These are phyloP conservation scores for Priceomyces haplophilus DNA, from an alignment of 805 yeast species.

Conservation along the genomic window DNA sequence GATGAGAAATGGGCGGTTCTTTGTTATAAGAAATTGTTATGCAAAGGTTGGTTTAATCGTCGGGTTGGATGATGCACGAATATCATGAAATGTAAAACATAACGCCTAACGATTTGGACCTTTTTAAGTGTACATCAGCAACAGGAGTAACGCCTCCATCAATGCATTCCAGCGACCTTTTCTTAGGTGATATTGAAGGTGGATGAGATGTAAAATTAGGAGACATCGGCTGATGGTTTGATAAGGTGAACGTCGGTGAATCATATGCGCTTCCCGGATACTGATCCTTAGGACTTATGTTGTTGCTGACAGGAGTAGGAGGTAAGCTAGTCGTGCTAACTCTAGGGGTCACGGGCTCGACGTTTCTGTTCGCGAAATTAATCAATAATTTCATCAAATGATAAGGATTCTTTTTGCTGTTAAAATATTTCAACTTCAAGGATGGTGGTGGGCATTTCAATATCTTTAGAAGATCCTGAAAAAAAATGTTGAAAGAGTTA, in stretches of 20 bases:
- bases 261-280: conserved; percentile 1
- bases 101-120: conserved; percentile 20
- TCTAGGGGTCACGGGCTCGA: conserved; percentile 32
- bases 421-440: conserved; percentile 44
- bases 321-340: conserved; percentile 11
- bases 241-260: background rate
- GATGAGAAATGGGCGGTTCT: background rate
- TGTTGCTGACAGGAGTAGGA: conserved; percentile 18
- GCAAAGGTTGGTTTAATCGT: background rate
- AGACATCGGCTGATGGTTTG: conserved; percentile 5
- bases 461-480: conserved; percentile 32
- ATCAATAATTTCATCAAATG: conserved; percentile 36
- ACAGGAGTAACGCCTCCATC: conserved; percentile 2
- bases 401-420: conserved; percentile 32
- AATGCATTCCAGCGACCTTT: conserved; percentile 6
- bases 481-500: conserved; percentile 14
- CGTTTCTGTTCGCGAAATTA: conserved; percentile 23
- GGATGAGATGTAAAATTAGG: conserved; percentile 5
- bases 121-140: conserved; percentile 17
- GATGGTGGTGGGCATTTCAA: conserved; percentile 47
- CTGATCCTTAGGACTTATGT: conserved; percentile 17
- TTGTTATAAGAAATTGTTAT: background rate
- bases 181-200: conserved; percentile 2
- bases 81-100: conserved; percentile 17
- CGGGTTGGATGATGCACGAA: background rate